A percentile compares a stretch with the other conserved stretches of the same genome.
phyloP scores from a whole-genome alignment of 352 stramenopile species.

The Pythium rhizo-oryzae region DNA sequence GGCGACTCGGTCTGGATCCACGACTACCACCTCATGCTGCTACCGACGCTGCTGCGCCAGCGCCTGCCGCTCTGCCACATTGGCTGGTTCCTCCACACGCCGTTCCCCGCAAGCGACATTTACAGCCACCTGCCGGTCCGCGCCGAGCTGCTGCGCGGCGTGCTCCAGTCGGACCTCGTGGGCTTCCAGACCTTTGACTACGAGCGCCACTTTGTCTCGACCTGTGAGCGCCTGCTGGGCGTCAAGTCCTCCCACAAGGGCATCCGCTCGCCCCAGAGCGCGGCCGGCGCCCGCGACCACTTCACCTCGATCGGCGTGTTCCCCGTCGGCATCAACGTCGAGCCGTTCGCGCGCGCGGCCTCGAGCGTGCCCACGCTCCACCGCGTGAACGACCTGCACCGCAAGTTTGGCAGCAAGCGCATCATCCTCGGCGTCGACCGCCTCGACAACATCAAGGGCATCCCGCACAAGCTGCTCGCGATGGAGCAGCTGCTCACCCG shows the following conservation, averaged over 20 bases:
- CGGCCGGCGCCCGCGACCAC: constrained; percentile 39
- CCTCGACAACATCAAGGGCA: constrained; percentile 90
- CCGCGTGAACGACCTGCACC: constrained; percentile 58
- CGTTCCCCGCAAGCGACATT: constrained; percentile 86
- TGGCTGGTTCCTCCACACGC: constrained; percentile 90
- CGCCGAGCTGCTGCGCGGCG: constrained; percentile 76
- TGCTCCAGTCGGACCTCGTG: constrained; percentile 60
- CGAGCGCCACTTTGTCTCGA: constrained; percentile 82
- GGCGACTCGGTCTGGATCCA: constrained; percentile 90
- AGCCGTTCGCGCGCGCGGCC: constrained; percentile 78
- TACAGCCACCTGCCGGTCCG: constrained; percentile 87
- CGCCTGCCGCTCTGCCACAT: constrained; percentile 76
- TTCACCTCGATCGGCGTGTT: constrained; percentile 84
- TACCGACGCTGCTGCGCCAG: constrained; percentile 76
- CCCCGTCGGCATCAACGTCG: constrained; percentile 84
- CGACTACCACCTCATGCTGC: constrained; percentile 90
- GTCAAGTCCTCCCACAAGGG: constrained; percentile 78
- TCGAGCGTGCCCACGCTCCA: constrained; percentile 50
- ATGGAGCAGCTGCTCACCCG: constrained; percentile 85
- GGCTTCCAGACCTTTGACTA: constrained; percentile 91
- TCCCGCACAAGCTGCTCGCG: constrained; percentile 83
- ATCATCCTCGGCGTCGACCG: constrained; percentile 84
- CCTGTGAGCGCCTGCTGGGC: constrained; percentile 72
- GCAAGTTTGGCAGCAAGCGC: constrained; percentile 69
- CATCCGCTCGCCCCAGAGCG: constrained; percentile 45